Evolutionary conservation across 129 eudicot genomes (phyloP).

Genomic region (Chrysanthemum lavandulifolium): DNA sequence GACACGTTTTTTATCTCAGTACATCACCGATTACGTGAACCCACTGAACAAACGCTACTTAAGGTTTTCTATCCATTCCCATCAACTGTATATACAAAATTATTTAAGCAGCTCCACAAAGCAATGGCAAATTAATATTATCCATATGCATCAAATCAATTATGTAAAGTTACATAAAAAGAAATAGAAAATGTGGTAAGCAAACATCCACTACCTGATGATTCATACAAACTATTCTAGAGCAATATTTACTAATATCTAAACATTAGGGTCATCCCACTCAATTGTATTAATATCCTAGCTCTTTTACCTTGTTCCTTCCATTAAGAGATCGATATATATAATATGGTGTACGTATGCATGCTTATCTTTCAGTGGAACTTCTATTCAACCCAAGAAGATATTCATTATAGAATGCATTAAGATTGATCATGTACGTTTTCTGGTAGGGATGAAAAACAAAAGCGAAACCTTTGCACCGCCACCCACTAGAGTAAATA

Average conservation of each 20-base stretch:
- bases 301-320: neutral
- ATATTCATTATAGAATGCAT: conserved; percentile 11
- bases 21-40: too few relatives aligned
- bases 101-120: neutral
- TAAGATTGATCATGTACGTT: neutral
- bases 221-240: neutral
- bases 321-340: neutral
- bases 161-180: neutral
- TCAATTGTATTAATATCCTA: neutral
- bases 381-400: too few relatives aligned
- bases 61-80: neutral
- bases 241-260: neutral
- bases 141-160: neutral
- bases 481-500: conserved; percentile 11
- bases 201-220: neutral
- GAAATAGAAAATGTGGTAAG: neutral
- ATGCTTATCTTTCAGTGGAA: too few relatives aligned
- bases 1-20: too few relatives aligned
- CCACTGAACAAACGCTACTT: too few relatives aligned
- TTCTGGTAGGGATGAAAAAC: conserved; percentile 2
- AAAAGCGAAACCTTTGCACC: conserved; percentile 14
- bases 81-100: neutral
- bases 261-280: neutral
- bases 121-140: neutral
- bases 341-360: too few relatives aligned